These are phyloP conservation scores for Nigrospora osmanthi DNA, from an alignment of 2,329 filamentous ascomycete species.

Conservation along the genomic window DNA sequence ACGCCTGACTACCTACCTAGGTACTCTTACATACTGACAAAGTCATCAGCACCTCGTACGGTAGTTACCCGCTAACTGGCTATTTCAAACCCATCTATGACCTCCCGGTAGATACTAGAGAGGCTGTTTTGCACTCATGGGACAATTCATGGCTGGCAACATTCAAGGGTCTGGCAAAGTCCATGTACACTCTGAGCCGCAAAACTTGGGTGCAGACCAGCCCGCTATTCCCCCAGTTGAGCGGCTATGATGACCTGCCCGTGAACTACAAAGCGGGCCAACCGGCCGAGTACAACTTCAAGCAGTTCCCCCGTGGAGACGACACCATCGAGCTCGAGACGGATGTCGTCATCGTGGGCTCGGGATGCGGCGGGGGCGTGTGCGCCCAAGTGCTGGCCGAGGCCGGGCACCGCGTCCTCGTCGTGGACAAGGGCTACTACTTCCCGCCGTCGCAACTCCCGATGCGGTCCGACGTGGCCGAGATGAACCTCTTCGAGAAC, in stretches of 20 bases:
- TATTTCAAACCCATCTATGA: constrained; percentile 39
- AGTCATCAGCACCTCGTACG: constrained; percentile 31
- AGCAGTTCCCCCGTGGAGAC: constrained; percentile 27
- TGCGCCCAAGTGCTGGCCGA: constrained; percentile 60
- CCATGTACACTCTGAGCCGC: constrained; percentile 33
- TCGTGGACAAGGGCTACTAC: constrained; percentile 64
- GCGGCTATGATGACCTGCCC: constrained; percentile 37
- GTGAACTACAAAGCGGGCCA: constrained; percentile 21
- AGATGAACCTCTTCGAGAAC: constrained; percentile 50
- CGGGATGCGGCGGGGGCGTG: constrained; percentile 64
- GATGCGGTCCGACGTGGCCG: constrained; percentile 47
- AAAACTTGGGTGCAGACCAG: constrained; percentile 37
- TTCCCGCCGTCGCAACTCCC: constrained; percentile 57
- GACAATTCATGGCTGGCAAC: constrained; percentile 35
- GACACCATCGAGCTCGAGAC: constrained; percentile 48
- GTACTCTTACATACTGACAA: no score
- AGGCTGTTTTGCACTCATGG: constrained; percentile 42
- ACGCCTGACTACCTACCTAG: no score
- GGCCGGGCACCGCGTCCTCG: constrained; percentile 42
- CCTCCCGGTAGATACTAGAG: constrained; percentile 37
- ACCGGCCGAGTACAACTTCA: constrained; percentile 34
- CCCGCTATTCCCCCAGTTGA: constrained; percentile 30
- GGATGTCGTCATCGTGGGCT: constrained; percentile 64
- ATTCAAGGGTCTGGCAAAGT: constrained; percentile 34
- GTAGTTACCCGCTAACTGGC: constrained; percentile 43